These are phyloP conservation scores for Lentinus tigrinus DNA, from an alignment of 768 basidiomycete species.

Conservation along the genomic window DNA sequence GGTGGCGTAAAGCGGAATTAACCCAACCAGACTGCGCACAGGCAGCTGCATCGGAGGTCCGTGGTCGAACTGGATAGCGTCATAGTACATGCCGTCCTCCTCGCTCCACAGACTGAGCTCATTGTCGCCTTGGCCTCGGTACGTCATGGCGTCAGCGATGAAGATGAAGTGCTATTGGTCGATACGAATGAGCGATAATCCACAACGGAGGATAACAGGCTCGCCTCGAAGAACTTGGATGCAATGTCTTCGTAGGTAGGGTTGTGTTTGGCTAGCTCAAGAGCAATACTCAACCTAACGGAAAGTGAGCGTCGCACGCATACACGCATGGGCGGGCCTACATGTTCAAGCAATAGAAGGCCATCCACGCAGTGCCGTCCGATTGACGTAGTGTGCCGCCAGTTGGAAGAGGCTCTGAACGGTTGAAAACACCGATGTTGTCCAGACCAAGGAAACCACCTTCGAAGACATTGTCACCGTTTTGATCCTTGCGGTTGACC, in stretches of 20 bases:
- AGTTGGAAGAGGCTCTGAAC: constrained; percentile 94
- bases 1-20: constrained; percentile 95
- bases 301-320: constrained; percentile 3
- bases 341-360: constrained; percentile 98
- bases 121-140: constrained; percentile 63
- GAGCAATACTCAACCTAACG: constrained; percentile 88
- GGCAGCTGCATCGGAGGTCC: constrained; percentile 87
- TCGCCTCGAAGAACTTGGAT: constrained; percentile 92
- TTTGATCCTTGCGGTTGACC: constrained; percentile 97
- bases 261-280: constrained; percentile 98
- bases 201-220: constrained; percentile 9
- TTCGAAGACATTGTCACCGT: constrained; percentile 95
- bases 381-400: constrained; percentile 94
- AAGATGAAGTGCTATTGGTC: constrained; percentile 84
- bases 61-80: constrained; percentile 87
- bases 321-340: constrained; percentile 32
- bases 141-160: constrained; percentile 99
- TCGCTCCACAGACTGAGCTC: constrained; percentile 93
- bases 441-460: constrained; percentile 98
- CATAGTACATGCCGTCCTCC: constrained; percentile 97
- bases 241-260: constrained; percentile 98
- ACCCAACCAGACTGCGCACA: constrained; percentile 91
- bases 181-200: constrained; percentile 7
- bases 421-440: constrained; percentile 98
- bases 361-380: constrained; percentile 99